Percentiles rank a stretch among this genome's conserved stretches.
Evolutionary conservation across 768 basidiomycete genomes (phyloP).

Genomic region (Tulasnella sp.): DNA sequence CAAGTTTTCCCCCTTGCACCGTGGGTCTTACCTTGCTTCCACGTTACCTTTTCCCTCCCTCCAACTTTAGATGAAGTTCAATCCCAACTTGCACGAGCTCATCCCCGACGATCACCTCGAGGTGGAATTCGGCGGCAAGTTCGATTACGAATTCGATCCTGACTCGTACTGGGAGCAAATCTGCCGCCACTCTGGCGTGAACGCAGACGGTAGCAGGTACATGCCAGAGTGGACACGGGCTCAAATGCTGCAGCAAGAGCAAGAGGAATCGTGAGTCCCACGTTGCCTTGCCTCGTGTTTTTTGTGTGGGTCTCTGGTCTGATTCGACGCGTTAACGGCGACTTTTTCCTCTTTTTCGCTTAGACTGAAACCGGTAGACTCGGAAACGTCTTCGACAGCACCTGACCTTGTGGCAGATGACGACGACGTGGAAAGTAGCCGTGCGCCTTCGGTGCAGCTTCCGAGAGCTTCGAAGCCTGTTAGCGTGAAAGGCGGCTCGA

Average conservation of each 20-base stretch:
- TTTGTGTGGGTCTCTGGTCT: neutral
- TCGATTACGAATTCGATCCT: constrained; percentile 68
- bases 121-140: constrained; percentile 66
- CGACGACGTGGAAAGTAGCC: constrained; percentile 23
- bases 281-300: neutral
- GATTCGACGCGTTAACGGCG: neutral
- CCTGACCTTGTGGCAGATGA: constrained; percentile 17
- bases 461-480: constrained; percentile 7
- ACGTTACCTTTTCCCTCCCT: neutral
- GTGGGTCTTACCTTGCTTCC: neutral
- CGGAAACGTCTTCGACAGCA: neutral
- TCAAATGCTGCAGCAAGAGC: neutral
- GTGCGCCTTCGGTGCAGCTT: constrained; percentile 15
- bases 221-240: constrained; percentile 18
- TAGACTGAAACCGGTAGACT: neutral
- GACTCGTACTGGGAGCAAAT: constrained; percentile 70
- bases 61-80: constrained; percentile 72
- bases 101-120: constrained; percentile 73
- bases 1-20: neutral
- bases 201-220: constrained; percentile 51
- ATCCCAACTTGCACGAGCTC: constrained; percentile 73
- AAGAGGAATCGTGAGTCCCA: constrained; percentile 13
- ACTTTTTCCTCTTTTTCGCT: neutral
- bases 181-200: constrained; percentile 53
- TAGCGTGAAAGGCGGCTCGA: constrained; percentile 1